Evolutionary conservation across 257 asterid genomes (phyloP), one percentile per base, ranked within the genome.

Genomic region (Forsythia viridissima): DNA sequence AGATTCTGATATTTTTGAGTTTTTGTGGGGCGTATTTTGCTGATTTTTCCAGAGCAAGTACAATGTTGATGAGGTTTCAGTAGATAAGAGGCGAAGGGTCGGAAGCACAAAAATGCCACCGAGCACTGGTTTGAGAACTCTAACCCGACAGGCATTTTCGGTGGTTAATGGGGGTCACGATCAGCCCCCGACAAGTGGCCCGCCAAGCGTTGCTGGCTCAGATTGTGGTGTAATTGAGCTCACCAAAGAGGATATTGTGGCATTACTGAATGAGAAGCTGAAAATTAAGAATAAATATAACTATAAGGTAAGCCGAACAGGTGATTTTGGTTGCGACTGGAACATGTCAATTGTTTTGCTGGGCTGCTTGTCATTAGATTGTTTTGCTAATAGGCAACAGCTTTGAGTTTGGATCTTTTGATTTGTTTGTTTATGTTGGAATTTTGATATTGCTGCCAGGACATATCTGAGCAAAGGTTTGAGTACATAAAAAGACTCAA

Each of bases 111-210:
- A 81, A 83, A 88, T 93, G 94, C 89, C 91, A 11, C 87, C 93
- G n/a, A 82, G 76, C 68, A 74, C 84, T n/a, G 86, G 83, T 71
- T 40, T 90, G 20, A 85, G 96, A 75, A 69, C 85, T 5, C 85
- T 84, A 42, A 82, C 83, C 61, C 84, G 98, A 74, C 97, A 89
- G 70, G 97, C 96, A 36, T 85, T 96, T 80, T 75, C 94, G 3
- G 91, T 90, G 70, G 91, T 95, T 5, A 96, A 94, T 79, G 96
- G 92, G 61, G 86, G 91, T 69, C 96, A 87, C 82, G 97, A 93
- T 87, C 89, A 77, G 80, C 88, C 91, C 63, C 89, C 84, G 0
- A 72, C 80, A 1, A 85, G 86, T 77, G 94, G 90, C 65, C 97
- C 97, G 1, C 91, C 97, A 0, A 91, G 96, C 88, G 84, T 81